Evolutionary conservation across 768 basidiomycete genomes (phyloP), one percentile per base, ranked within the genome.

Genomic region (Tephrocybe sp.): DNA sequence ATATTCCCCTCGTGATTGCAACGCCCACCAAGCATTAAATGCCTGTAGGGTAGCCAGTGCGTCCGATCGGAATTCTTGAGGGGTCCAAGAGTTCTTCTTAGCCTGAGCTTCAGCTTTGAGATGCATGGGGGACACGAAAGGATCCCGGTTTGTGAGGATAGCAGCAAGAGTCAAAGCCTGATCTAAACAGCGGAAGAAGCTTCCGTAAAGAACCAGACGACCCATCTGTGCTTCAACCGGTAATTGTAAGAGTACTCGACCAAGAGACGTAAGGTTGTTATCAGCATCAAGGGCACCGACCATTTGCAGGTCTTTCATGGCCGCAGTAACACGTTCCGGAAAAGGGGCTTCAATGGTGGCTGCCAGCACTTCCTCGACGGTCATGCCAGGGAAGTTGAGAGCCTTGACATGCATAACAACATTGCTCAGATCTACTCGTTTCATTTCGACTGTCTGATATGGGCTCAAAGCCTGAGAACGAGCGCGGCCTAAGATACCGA

Each of bases 331-430:
- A 18, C 91, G 86, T 30, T 79, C 78, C 1, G 80, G 69, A 30
- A 80, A 83, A n/a, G 95, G 95, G 14, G 95, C 88, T 65, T 98
- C 94, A 48, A 97, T 97, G 11, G 87, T 79, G 10, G 81, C 84
- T 1, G 81, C 83, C 30, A 98, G 76, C 18, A 97, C 93, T 53
- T 95, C 88, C 62, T 95, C 89, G 5, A 93, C 90, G 24, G 82
- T 70, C 84, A 93, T 84, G 38, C 81, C 84, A 5, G 91, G 90
- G 65, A 97, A 88, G 65, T 92, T 85, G 30, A 97, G 78, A 8
- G 93, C 93, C 62, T 96, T 97, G 67, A 98, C 83, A 64, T 94
- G 94, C 94, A 98, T 98, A 14, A 96, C 92, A 41, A 95, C 87
- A 62, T 93, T 93, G 60, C 84, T 90, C 58, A 96, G 66, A 67